Evolutionary conservation across 495 filamentous ascomycete genomes (phyloP).

Genomic region (Pyrenula aspistea): DNA sequence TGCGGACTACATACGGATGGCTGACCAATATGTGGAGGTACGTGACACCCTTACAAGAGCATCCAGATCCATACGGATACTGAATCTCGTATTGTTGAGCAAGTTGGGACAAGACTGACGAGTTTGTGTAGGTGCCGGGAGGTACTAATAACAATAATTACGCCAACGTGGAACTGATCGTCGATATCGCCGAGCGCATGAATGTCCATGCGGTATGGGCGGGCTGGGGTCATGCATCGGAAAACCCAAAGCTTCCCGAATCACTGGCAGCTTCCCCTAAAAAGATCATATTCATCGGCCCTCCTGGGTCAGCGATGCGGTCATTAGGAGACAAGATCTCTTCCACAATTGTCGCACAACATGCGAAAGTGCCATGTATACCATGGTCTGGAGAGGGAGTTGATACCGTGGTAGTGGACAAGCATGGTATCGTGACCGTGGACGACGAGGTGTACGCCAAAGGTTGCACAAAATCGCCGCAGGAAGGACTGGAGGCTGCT

Average conservation of each 20-base stretch:
- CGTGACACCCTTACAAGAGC: constrained; percentile 6
- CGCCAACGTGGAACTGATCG: constrained; percentile 97
- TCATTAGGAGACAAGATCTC: constrained; percentile 99
- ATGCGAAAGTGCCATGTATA: constrained; percentile 93
- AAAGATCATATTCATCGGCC: constrained; percentile 98
- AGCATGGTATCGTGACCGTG: constrained; percentile 84
- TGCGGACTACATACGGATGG: constrained; percentile 99
- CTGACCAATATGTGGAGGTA: constrained; percentile 97
- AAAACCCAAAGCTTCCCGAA: constrained; percentile 96
- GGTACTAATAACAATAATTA: constrained; percentile 99
- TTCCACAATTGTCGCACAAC: constrained; percentile 97
- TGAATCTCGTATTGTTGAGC: no score
- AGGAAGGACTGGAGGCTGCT: constrained; percentile 82
- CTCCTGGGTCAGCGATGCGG: constrained; percentile 95
- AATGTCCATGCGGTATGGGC: constrained; percentile 97
- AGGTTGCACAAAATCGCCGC: constrained; percentile 76
- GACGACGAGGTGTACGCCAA: constrained; percentile 74
- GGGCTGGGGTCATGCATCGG: constrained; percentile 97
- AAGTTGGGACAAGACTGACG: background rate
- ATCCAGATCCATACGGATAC: no score
- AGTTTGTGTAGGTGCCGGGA: constrained; percentile 55
- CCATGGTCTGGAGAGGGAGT: constrained; percentile 97
- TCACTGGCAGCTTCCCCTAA: constrained; percentile 89
- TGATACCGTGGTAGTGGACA: constrained; percentile 63
- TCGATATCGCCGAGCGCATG: constrained; percentile 98